Conservation (phyloP, 495 filamentous ascomycete species). For the Podospora tetraspora region DNA sequence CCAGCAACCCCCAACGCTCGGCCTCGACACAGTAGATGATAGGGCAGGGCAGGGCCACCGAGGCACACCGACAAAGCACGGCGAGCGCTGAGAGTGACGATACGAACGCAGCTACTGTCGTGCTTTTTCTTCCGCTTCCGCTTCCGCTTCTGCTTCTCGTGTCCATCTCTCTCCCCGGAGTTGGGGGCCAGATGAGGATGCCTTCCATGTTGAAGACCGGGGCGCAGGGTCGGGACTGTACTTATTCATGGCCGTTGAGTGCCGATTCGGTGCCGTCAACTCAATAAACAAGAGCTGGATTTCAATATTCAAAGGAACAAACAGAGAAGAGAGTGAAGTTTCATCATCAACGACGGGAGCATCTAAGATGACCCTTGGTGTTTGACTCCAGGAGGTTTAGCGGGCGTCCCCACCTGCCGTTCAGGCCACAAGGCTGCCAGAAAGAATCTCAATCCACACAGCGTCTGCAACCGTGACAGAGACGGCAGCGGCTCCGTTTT, state of each 20-base stretch:
- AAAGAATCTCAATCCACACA: background rate
- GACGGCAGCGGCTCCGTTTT: background rate
- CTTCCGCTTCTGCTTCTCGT: background rate
- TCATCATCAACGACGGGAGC: background rate
- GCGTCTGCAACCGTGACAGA: background rate
- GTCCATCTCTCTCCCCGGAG: background rate
- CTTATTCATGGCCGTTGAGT: background rate
- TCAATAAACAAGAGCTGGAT: background rate
- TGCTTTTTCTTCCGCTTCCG: background rate
- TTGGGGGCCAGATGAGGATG: background rate
- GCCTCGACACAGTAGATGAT: background rate
- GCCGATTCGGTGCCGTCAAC: background rate
- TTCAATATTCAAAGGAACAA: background rate
- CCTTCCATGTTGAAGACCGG: background rate
- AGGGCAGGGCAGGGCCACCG: background rate
- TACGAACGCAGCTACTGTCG: background rate
- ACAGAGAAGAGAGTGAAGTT: background rate
- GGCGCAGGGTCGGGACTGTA: background rate
- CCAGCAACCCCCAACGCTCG: conserved; percentile 3
- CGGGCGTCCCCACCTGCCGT: background rate
- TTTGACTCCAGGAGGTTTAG: background rate
- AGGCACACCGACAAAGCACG: background rate
- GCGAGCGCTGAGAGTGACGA: background rate
- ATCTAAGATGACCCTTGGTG: background rate
- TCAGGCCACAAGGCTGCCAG: conserved; percentile 12